Evolutionary conservation across 2,329 filamentous ascomycete genomes (phyloP).

Genomic region (Tolypocladium amazonense): DNA sequence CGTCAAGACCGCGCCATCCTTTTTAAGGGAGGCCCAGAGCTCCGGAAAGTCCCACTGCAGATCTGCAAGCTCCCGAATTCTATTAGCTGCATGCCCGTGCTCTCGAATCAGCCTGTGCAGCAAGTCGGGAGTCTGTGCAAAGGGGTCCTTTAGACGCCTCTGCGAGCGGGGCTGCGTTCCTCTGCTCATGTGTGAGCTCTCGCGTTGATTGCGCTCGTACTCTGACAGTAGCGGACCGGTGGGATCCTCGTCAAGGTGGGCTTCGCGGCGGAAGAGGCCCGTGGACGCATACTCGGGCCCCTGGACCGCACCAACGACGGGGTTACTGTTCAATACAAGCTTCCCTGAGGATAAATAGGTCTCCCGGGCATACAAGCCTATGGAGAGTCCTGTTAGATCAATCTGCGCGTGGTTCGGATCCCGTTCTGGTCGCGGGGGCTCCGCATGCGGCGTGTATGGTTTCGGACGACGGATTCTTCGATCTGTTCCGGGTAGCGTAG

Average conservation of each 20-base stretch:
- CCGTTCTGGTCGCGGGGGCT: conserved; percentile 29
- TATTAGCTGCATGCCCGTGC: conserved; percentile 14
- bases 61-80: conserved; percentile 16
- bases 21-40: conserved; percentile 10
- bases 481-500: conserved; percentile 22
- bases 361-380: conserved; percentile 13
- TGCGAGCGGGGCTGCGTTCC: conserved; percentile 12
- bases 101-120: not conserved
- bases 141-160: conserved; percentile 13
- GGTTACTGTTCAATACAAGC: conserved; percentile 32
- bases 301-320: conserved; percentile 43
- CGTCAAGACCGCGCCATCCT: conserved; percentile 16
- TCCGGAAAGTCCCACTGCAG: conserved; percentile 6
- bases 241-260: conserved; percentile 34
- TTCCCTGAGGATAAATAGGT: conserved; percentile 26
- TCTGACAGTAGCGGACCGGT: conserved; percentile 31
- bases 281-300: conserved; percentile 39
- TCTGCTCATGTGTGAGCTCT: conserved; percentile 19
- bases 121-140: conserved; percentile 1
- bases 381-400: conserved; percentile 5
- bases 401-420: conserved; percentile 9
- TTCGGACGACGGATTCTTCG: conserved; percentile 32
- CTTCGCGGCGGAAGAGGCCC: conserved; percentile 34
- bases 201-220: conserved; percentile 33
- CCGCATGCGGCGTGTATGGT: conserved; percentile 38